Conservation (phyloP, 495 filamentous ascomycete genomes). For the Margaritispora aquatica region DNA sequence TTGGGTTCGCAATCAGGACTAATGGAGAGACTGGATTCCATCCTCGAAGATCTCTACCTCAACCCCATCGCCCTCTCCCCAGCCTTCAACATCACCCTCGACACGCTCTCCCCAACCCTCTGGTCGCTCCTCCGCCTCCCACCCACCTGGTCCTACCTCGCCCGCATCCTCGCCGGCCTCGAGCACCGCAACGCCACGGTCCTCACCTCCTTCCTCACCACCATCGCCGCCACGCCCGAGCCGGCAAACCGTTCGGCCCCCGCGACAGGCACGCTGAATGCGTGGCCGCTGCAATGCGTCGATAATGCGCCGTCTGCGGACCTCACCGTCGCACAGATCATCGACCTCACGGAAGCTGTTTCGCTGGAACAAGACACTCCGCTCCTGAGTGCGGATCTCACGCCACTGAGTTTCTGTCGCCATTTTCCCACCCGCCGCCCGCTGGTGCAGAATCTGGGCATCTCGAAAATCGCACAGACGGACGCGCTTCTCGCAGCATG, state of each 20-base stretch:
- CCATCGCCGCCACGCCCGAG: background rate
- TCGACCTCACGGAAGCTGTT: background rate
- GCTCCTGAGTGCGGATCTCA: background rate
- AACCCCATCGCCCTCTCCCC: background rate
- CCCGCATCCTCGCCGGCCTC: background rate
- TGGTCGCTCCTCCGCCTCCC: conserved; percentile 1
- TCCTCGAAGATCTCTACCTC: background rate
- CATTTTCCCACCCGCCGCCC: background rate
- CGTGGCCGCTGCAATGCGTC: background rate
- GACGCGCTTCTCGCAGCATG: background rate
- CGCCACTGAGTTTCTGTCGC: background rate
- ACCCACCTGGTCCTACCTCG: background rate
- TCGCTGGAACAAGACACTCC: background rate
- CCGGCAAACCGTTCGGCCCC: background rate
- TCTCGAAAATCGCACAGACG: background rate
- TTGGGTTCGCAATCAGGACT: background rate
- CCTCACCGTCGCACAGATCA: background rate
- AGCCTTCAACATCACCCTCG: background rate
- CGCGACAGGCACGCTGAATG: background rate
- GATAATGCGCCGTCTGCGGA: background rate
- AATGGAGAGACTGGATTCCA: background rate
- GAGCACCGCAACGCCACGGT: conserved; percentile 1
- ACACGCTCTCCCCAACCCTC: background rate
- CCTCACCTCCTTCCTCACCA: background rate
- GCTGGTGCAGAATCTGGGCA: background rate